Conservation (phyloP, 2,329 filamentous ascomycete genomes). For the Penicillium janthinellum region DNA sequence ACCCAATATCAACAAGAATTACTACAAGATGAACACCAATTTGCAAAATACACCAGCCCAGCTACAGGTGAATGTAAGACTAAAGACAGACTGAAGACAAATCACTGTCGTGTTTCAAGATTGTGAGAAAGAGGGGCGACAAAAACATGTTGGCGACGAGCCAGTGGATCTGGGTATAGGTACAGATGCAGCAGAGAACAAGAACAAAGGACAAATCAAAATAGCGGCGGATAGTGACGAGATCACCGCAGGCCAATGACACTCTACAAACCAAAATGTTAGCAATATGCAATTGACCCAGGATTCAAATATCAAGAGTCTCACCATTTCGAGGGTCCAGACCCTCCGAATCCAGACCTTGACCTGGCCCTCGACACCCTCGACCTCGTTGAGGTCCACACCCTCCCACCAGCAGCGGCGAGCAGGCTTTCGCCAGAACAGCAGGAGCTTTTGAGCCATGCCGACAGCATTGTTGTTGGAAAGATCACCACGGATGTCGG, state of each 20-base stretch:
- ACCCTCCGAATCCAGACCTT: conserved; percentile 99
- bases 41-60: conserved; percentile 24
- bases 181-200: conserved; percentile 20
- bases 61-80: conserved; percentile 14
- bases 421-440: conserved; percentile 98
- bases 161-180: conserved; percentile 25
- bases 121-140: conserved; percentile 12
- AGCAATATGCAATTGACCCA: conserved; percentile 14
- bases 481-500: conserved; percentile 79
- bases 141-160: conserved; percentile 22
- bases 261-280: conserved; percentile 55
- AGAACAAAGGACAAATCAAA: conserved; percentile 18
- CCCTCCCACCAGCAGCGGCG: conserved; percentile 99
- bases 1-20: conserved; percentile 18
- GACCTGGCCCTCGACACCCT: conserved; percentile 85
- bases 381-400: conserved; percentile 84
- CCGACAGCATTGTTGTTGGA: conserved; percentile 78
- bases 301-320: conserved; percentile 20
- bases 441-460: conserved; percentile 95
- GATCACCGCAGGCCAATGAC: conserved; percentile 74
- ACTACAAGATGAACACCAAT: conserved; percentile 15
- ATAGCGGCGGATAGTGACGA: conserved; percentile 3
- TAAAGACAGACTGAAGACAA: neutral
- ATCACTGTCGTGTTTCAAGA: conserved; percentile 5
- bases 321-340: conserved; percentile 94